A percentile compares a stretch with the other conserved stretches of the same genome.
phyloP scores from a whole-genome alignment of 1,139 yeast genomes.

The Suhomyces kunorum region DNA sequence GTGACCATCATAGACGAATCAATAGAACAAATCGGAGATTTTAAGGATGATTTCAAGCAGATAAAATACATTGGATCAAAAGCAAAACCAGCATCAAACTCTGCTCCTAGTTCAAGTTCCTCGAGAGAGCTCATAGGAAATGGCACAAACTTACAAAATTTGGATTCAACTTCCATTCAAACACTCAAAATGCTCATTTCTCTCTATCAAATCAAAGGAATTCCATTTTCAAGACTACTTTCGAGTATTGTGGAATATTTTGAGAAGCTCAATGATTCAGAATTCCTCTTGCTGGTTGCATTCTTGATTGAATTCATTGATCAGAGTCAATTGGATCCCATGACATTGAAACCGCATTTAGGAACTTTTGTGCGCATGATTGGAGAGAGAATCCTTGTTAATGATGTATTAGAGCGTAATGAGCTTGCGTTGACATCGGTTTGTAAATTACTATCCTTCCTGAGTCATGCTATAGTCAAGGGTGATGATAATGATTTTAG shows the following conservation, averaged over 20 bases:
- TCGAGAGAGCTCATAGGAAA: too few relatives aligned
- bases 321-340: neutral
- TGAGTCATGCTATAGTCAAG: slow-evolving; percentile 17
- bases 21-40: neutral
- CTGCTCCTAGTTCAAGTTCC: neutral
- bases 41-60: neutral
- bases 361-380: slow-evolving; percentile 25
- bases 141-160: neutral
- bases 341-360: slow-evolving; percentile 2
- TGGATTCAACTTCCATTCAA: neutral
- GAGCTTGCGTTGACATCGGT: slow-evolving; percentile 35
- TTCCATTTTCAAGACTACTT: neutral
- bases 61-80: neutral
- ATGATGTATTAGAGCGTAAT: slow-evolving; percentile 33
- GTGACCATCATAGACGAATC: neutral
- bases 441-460: slow-evolving; percentile 25
- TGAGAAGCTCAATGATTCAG: slow-evolving; percentile 1
- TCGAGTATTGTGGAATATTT: neutral
- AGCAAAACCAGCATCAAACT: neutral
- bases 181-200: neutral
- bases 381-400: slow-evolving; percentile 34
- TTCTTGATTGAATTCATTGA: slow-evolving; percentile 8
- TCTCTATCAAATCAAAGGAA: neutral
- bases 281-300: slow-evolving; percentile 8
- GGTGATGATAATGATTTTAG: slow-evolving; percentile 23